Evolutionary conservation across 331 rosid species (phyloP).

Genomic region (Cydonia oblonga): DNA sequence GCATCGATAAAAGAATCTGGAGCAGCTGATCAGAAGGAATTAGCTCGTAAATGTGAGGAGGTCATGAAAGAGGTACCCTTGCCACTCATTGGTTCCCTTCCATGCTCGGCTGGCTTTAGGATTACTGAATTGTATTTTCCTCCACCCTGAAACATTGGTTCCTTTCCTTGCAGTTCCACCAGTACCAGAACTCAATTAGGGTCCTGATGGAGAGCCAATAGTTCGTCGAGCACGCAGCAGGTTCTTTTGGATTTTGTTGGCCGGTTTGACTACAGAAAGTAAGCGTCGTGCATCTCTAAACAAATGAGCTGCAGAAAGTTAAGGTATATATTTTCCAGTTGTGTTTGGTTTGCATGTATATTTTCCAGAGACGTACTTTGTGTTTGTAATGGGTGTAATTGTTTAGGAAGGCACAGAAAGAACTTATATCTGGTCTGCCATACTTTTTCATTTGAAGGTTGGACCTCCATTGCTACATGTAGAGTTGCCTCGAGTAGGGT

Average conservation of each 20-base stretch:
- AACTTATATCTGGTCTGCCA: not conserved
- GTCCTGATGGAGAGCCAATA: constrained; percentile 1
- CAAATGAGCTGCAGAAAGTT: not conserved
- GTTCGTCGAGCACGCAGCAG: not conserved
- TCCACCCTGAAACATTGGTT: not conserved
- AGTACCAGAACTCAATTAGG: constrained; percentile 25
- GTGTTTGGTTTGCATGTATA: not conserved
- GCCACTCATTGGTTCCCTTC: not conserved
- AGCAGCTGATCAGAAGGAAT: constrained; percentile 31
- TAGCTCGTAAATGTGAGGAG: constrained; percentile 34
- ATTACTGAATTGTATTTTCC: not conserved
- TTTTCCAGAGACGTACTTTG: too few relatives aligned
- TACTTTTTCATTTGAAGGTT: not conserved
- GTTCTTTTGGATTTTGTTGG: not conserved
- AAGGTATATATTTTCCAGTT: not conserved
- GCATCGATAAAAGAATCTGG: constrained; percentile 36
- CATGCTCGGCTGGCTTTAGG: not conserved
- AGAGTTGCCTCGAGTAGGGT: not conserved
- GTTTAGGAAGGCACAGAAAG: too few relatives aligned
- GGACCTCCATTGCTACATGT: not conserved
- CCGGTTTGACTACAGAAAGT: not conserved
- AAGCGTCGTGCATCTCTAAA: not conserved
- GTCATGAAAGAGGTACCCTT: constrained; percentile 45
- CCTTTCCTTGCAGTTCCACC: constrained; percentile 33
- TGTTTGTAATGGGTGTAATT: too few relatives aligned